Evolutionary conservation across 306 rosid genomes (phyloP).

Genomic region (Crataegus laevigata): DNA sequence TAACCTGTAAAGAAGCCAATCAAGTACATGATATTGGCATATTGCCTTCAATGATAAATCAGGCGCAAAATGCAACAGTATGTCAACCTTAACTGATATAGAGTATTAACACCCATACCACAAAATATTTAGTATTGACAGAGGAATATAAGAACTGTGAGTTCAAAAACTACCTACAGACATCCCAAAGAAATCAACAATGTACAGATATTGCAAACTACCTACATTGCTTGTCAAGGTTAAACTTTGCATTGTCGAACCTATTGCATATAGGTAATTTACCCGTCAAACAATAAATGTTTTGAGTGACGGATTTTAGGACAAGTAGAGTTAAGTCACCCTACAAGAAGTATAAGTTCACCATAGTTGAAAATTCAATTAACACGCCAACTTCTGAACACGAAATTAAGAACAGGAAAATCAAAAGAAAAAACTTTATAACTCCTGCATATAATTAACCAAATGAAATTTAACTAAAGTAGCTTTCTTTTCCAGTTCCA

Average conservation of each 20-base stretch:
- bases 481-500: background rate
- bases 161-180: background rate
- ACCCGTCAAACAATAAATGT: background rate
- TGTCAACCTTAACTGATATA: background rate
- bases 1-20: slow-evolving; percentile 56
- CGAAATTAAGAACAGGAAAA: background rate
- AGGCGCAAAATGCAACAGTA: slow-evolving; percentile 7
- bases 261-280: background rate
- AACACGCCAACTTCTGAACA: background rate
- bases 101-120: background rate
- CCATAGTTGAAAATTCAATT: background rate
- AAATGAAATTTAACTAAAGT: background rate
- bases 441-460: background rate
- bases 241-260: background rate
- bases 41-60: background rate
- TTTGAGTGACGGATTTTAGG: background rate
- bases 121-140: background rate
- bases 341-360: background rate
- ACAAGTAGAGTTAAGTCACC: background rate
- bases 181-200: background rate
- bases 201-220: background rate
- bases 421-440: background rate
- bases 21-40: slow-evolving; percentile 13
- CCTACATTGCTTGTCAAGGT: background rate
- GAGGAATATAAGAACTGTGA: background rate